A percentile compares a stretch with the other conserved stretches of the same genome.
These are phyloP conservation scores for Syzygium grande DNA, from an alignment of 345 rosid species.

Conservation along the genomic window DNA sequence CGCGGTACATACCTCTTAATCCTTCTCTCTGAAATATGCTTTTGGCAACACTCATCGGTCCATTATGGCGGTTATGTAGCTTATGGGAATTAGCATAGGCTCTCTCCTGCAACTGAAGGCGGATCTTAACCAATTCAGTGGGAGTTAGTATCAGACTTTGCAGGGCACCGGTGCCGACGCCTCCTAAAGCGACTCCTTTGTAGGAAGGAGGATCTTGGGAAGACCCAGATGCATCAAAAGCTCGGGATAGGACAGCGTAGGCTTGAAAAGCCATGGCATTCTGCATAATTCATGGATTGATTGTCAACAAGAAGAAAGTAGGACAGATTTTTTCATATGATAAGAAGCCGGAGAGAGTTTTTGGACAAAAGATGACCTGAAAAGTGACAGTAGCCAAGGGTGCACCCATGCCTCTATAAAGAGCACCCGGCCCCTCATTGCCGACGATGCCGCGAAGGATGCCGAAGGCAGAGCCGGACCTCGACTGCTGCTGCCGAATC, in stretches of 20 bases:
- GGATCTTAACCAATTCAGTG: conserved; percentile 74
- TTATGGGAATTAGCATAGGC: conserved; percentile 2
- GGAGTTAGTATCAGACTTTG: conserved; percentile 76
- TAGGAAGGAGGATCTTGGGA: conserved; percentile 70
- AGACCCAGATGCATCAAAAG: conserved; percentile 43
- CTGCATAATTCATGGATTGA: conserved; percentile 26
- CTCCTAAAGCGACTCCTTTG: conserved; percentile 77
- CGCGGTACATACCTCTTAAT: conserved; percentile 55
- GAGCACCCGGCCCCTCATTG: conserved; percentile 62
- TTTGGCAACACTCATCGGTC: conserved; percentile 58
- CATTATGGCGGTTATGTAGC: conserved; percentile 3
- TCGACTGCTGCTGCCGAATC: conserved; percentile 65
- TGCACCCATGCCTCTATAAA: conserved; percentile 89
- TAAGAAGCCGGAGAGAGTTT: background rate
- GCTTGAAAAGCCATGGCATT: conserved; percentile 94
- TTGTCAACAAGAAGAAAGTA: background rate
- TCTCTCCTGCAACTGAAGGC: conserved; percentile 57
- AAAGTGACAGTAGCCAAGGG: conserved; percentile 93
- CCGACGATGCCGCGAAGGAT: conserved; percentile 53
- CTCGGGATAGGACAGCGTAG: conserved; percentile 72
- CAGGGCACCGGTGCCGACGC: conserved; percentile 74
- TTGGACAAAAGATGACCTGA: conserved; percentile 40
- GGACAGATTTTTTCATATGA: background rate
- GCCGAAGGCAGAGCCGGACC: conserved; percentile 44
- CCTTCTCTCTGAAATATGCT: conserved; percentile 56